A percentile compares a stretch with the other conserved stretches of the same genome.
Evolutionary conservation across 2,329 filamentous ascomycete genomes (phyloP).

Genomic region (Sporothrix sp.): DNA sequence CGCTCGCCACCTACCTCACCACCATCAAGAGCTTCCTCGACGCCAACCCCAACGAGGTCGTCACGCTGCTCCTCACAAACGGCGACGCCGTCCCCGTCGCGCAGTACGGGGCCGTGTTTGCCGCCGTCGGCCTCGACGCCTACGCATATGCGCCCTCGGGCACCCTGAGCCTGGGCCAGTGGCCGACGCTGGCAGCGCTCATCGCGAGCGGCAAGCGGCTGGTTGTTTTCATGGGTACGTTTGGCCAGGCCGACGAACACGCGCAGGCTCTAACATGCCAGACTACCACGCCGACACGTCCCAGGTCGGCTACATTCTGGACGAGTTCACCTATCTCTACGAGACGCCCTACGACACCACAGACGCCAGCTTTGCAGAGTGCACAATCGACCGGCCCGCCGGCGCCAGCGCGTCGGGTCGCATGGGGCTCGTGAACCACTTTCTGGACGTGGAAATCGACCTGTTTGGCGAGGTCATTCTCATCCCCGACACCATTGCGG

Average conservation of each 20-base stretch:
- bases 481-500: constrained; percentile 23
- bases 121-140: constrained; percentile 42
- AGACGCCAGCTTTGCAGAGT: constrained; percentile 50
- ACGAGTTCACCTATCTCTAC: constrained; percentile 53
- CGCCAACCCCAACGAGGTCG: constrained; percentile 47
- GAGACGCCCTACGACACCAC: constrained; percentile 63
- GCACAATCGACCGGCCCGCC: constrained; percentile 53
- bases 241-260: background rate
- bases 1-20: constrained; percentile 43
- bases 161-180: constrained; percentile 35
- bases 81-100: constrained; percentile 46
- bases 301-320: constrained; percentile 51
- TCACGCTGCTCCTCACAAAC: constrained; percentile 55
- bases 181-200: constrained; percentile 62
- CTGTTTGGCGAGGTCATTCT: constrained; percentile 22
- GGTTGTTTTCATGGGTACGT: constrained; percentile 58
- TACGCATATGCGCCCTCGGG: constrained; percentile 45
- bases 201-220: constrained; percentile 55
- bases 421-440: constrained; percentile 52
- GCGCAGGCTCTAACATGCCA: constrained; percentile 19
- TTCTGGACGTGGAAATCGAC: constrained; percentile 40
- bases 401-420: constrained; percentile 29
- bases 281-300: constrained; percentile 48
- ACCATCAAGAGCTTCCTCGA: constrained; percentile 53
- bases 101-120: constrained; percentile 46